Conservation (phyloP, 2,329 filamentous ascomycete genomes). For the Cladosporium austrohemisphaericum region DNA sequence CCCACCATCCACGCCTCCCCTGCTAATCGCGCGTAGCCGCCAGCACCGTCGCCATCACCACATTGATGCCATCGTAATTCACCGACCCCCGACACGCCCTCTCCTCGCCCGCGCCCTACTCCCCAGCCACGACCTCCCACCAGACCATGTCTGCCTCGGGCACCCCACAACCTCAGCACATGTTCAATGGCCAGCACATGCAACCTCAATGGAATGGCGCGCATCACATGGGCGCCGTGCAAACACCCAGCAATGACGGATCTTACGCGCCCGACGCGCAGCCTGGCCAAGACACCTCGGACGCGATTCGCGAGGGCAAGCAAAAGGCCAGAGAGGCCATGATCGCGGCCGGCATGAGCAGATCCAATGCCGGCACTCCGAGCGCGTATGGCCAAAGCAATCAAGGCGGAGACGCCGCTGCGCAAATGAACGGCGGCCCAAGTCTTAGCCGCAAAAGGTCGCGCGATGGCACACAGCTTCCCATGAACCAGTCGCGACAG, state of each 20-base stretch:
- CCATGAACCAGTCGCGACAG: conserved; percentile 29
- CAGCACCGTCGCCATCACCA: not conserved
- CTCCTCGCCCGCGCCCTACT: not conserved
- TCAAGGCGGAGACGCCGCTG: conserved; percentile 25
- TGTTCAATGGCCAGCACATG: conserved; percentile 16
- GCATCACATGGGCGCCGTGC: conserved; percentile 22
- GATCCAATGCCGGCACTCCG: conserved; percentile 20
- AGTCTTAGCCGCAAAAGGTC: conserved; percentile 55
- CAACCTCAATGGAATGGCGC: conserved; percentile 17
- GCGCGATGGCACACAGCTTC: conserved; percentile 55
- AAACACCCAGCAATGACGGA: conserved; percentile 21
- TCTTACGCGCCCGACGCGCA: conserved; percentile 19
- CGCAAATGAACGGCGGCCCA: conserved; percentile 33
- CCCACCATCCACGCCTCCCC: conserved; percentile 2
- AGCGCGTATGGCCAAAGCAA: conserved; percentile 5
- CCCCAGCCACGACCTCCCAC: not conserved
- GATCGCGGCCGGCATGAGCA: conserved; percentile 47
- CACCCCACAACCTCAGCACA: conserved; percentile 12
- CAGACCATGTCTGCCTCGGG: conserved; percentile 15
- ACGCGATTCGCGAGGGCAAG: conserved; percentile 56
- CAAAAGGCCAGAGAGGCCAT: conserved; percentile 58
- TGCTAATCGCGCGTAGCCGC: conserved; percentile 5
- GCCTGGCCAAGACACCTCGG: conserved; percentile 25
- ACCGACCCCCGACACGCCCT: conserved; percentile 1
- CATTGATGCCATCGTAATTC: conserved; percentile 13